These are phyloP conservation scores for Phytophthora tubulina DNA, from an alignment of 352 stramenopile genomes.

Conservation along the genomic window DNA sequence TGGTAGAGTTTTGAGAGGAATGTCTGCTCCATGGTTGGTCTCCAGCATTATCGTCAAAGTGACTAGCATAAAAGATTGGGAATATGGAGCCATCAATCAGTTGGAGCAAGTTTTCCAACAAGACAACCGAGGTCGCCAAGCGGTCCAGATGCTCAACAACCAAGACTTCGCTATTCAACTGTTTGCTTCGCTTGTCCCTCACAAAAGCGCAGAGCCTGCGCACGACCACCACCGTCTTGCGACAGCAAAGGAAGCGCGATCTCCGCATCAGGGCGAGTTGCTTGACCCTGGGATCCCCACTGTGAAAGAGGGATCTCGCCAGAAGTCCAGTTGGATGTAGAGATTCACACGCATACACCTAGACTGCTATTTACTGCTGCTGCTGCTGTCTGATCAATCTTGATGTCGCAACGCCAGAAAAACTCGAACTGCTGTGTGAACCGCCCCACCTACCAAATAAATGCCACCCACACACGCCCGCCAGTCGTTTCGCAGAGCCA, in stretches of 20 bases:
- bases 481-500: constrained; percentile 42
- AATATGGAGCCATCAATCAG: constrained; percentile 94
- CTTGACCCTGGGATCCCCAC: constrained; percentile 86
- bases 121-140: constrained; percentile 43
- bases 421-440: constrained; percentile 26
- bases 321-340: constrained; percentile 76
- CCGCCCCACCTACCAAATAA: background rate
- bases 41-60: constrained; percentile 89
- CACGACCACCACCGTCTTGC: constrained; percentile 19
- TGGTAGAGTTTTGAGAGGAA: constrained; percentile 19
- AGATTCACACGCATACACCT: constrained; percentile 4
- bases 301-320: constrained; percentile 88
- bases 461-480: background rate
- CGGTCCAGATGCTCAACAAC: constrained; percentile 88
- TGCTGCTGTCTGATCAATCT: background rate
- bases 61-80: constrained; percentile 92
- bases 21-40: constrained; percentile 93
- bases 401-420: constrained; percentile 9
- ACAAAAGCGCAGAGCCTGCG: constrained; percentile 52
- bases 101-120: constrained; percentile 84
- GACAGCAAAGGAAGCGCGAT: constrained; percentile 29
- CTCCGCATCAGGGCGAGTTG: constrained; percentile 77
- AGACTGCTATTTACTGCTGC: background rate
- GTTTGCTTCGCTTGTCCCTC: constrained; percentile 92
- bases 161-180: constrained; percentile 92